Evolutionary conservation across 225 moss, liverwort and hornwort genomes (phyloP).

Genomic region (Bryoerythrophyllum caledonicum): DNA sequence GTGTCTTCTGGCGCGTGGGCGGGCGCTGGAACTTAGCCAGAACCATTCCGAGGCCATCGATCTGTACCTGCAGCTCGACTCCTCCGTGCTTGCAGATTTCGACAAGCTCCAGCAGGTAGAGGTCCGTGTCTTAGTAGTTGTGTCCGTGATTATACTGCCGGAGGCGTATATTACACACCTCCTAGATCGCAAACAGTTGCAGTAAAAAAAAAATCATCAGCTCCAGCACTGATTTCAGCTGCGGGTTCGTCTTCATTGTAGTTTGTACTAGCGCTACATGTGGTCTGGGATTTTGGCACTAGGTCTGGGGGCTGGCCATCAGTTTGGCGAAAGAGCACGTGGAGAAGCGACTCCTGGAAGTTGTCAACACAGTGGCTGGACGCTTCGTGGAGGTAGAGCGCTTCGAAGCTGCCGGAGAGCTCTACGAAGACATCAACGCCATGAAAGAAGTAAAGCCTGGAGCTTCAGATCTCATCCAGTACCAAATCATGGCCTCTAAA

Average conservation of each 20-base stretch:
- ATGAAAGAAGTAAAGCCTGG: constrained; percentile 55
- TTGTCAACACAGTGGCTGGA: constrained; percentile 60
- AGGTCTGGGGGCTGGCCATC: constrained; percentile 79
- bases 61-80: constrained; percentile 71
- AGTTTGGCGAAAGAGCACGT: constrained; percentile 67
- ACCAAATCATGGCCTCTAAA: no score
- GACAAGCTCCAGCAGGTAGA: constrained; percentile 77
- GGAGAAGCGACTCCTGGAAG: constrained; percentile 58
- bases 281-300: background rate
- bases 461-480: background rate
- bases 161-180: no score
- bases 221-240: no score
- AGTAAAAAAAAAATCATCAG: no score
- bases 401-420: constrained; percentile 70
- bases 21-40: constrained; percentile 64
- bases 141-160: no score
- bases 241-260: no score
- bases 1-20: constrained; percentile 69
- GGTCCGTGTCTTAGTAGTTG: background rate
- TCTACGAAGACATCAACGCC: constrained; percentile 72
- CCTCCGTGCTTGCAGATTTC: constrained; percentile 47
- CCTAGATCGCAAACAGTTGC: no score
- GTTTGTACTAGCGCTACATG: no score
- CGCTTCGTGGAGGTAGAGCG: constrained; percentile 44
- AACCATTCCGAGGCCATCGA: constrained; percentile 78